A percentile compares a stretch with the other conserved stretches of the same genome.
Evolutionary conservation across 805 yeast genomes (phyloP).

Genomic region (Ogataea populi-albae): DNA sequence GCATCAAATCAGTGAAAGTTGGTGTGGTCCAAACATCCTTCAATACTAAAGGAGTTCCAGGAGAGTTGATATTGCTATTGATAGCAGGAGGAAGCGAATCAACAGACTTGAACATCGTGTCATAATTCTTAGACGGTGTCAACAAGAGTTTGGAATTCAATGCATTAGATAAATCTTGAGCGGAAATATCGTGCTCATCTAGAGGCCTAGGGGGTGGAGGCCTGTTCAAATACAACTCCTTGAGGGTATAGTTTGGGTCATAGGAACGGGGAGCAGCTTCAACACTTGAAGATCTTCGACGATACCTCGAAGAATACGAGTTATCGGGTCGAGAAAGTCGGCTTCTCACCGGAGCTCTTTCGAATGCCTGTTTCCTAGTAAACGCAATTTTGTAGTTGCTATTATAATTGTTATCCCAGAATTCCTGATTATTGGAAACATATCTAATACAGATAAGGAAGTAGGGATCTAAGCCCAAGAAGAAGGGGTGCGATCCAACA

Average conservation of each 20-base stretch:
- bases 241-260: conserved; percentile 5
- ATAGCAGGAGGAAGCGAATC: conserved; percentile 6
- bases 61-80: conserved; percentile 20
- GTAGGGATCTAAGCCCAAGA: conserved; percentile 21
- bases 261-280: conserved; percentile 14
- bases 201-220: conserved; percentile 7
- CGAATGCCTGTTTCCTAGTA: conserved; percentile 4
- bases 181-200: not conserved
- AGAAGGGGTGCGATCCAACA: conserved; percentile 20
- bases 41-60: conserved; percentile 23
- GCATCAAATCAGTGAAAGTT: conserved; percentile 20
- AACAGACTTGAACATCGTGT: conserved; percentile 13
- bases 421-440: conserved; percentile 45
- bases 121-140: conserved; percentile 22
- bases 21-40: conserved; percentile 20
- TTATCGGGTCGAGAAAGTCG: conserved; percentile 4
- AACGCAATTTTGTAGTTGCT: conserved; percentile 56
- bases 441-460: conserved; percentile 56
- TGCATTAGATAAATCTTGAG: not conserved
- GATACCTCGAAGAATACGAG: conserved; percentile 17
- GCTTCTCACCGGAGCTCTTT: not conserved
- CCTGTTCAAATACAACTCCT: conserved; percentile 6
- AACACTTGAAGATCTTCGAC: conserved; percentile 27
- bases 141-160: conserved; percentile 1
- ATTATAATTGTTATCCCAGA: conserved; percentile 74